Evolutionary conservation across 805 yeast genomes (phyloP).

Genomic region (Starmerella stellata): DNA sequence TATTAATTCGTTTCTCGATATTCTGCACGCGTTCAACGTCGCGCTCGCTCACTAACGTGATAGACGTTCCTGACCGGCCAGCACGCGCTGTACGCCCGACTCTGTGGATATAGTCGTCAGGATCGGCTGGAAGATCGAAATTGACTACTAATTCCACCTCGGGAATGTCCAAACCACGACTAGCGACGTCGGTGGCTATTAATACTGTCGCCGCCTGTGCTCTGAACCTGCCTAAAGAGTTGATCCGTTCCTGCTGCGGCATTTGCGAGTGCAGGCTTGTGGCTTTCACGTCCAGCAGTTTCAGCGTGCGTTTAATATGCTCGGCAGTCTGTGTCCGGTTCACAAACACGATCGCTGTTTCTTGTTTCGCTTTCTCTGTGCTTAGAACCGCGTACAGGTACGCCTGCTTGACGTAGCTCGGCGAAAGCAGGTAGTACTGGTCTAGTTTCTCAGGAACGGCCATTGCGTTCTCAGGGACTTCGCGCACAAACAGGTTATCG

Average conservation of each 20-base stretch:
- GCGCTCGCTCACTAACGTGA: slow-evolving; percentile 67
- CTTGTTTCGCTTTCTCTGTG: slow-evolving; percentile 40
- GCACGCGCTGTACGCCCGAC: slow-evolving; percentile 99
- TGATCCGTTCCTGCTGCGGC: slow-evolving; percentile 83
- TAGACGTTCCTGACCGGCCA: slow-evolving; percentile 69
- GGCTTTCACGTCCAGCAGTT: slow-evolving; percentile 56
- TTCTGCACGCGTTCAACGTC: slow-evolving; percentile 68
- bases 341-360: slow-evolving; percentile 73
- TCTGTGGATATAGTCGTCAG: slow-evolving; percentile 90
- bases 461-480: slow-evolving; percentile 55
- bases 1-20: slow-evolving; percentile 68
- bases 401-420: slow-evolving; percentile 80
- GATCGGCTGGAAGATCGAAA: slow-evolving; percentile 86
- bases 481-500: slow-evolving; percentile 48
- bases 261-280: slow-evolving; percentile 86
- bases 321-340: slow-evolving; percentile 86
- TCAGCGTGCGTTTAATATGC: slow-evolving; percentile 55
- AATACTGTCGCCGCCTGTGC: slow-evolving; percentile 87
- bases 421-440: slow-evolving; percentile 55
- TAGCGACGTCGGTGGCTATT: slow-evolving; percentile 92
- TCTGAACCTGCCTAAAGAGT: slow-evolving; percentile 77
- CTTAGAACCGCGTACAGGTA: slow-evolving; percentile 54
- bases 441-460: slow-evolving; percentile 61
- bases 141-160: slow-evolving; percentile 76
- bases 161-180: slow-evolving; percentile 95